These are phyloP conservation scores for Apiospora malaysiana DNA, from an alignment of 2,329 filamentous ascomycete genomes.

Conservation along the genomic window DNA sequence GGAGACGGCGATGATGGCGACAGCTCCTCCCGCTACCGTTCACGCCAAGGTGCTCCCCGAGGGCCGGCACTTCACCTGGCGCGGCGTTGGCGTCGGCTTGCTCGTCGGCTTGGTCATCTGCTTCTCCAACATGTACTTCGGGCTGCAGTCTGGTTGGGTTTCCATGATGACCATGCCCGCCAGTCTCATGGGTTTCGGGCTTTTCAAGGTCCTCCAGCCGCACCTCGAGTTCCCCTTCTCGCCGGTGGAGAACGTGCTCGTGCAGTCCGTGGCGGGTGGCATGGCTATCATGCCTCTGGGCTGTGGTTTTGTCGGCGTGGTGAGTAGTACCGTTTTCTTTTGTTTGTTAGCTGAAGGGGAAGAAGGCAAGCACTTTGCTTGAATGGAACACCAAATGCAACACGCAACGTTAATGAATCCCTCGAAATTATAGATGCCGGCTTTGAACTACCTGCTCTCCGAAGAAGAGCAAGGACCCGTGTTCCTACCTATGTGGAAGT, in stretches of 20 bases:
- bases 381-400: background rate
- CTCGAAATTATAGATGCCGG: constrained; percentile 66
- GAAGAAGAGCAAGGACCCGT: constrained; percentile 81
- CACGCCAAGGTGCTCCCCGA: constrained; percentile 35
- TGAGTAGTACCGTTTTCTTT: constrained; percentile 40
- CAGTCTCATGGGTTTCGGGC: constrained; percentile 90
- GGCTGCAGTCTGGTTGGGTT: constrained; percentile 79
- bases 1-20: background rate
- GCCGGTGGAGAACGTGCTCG: constrained; percentile 93
- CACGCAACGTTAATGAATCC: background rate
- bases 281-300: constrained; percentile 97
- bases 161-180: constrained; percentile 97
- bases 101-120: constrained; percentile 89
- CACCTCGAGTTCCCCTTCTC: constrained; percentile 83
- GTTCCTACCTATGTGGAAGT: constrained; percentile 72
- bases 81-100: constrained; percentile 80
- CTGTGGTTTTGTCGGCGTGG: constrained; percentile 92
- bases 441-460: constrained; percentile 83
- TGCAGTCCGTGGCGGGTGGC: constrained; percentile 93
- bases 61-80: constrained; percentile 79
- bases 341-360: no score
- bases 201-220: constrained; percentile 80
- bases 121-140: constrained; percentile 98
- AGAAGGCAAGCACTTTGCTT: background rate
- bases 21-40: background rate